phyloP scores from a whole-genome alignment of 192 early-diverging fungal species.

The Umbelopsis vinacea region DNA sequence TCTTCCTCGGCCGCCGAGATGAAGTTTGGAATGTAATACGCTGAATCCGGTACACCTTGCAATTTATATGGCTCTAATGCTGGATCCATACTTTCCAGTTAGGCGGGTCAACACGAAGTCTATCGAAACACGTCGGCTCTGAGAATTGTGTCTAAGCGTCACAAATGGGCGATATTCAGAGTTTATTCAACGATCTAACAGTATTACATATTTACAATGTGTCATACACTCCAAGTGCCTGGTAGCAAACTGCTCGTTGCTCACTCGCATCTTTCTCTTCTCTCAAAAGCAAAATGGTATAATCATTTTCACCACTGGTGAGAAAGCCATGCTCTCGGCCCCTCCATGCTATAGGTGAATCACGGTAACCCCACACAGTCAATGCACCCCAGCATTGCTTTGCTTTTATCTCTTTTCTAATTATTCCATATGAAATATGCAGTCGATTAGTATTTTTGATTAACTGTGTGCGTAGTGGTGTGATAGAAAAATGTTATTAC shows the following conservation, averaged over 20 bases:
- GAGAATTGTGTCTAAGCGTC: too few relatives aligned
- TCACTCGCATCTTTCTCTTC: background rate
- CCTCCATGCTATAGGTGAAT: constrained; percentile 34
- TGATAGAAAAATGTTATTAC: background rate
- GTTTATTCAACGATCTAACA: too few relatives aligned
- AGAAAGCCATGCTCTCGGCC: constrained; percentile 24
- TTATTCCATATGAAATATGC: background rate
- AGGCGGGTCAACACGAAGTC: background rate
- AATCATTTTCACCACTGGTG: constrained; percentile 36
- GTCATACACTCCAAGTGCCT: background rate
- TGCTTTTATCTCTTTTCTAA: background rate
- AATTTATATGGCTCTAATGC: constrained; percentile 4
- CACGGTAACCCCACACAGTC: constrained; percentile 31
- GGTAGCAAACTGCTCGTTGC: background rate
- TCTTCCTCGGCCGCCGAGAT: constrained; percentile 43
- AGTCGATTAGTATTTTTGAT: background rate
- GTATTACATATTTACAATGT: background rate
- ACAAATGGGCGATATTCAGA: too few relatives aligned
- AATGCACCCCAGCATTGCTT: constrained; percentile 29
- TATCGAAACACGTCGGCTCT: too few relatives aligned
- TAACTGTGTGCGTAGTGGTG: too few relatives aligned
- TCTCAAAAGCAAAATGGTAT: constrained; percentile 29
- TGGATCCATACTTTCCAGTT: background rate
- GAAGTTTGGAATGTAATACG: constrained; percentile 48
- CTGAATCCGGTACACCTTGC: constrained; percentile 31